Conservation (phyloP, 768 basidiomycete genomes). For the Glaciozyma antarctica region DNA sequence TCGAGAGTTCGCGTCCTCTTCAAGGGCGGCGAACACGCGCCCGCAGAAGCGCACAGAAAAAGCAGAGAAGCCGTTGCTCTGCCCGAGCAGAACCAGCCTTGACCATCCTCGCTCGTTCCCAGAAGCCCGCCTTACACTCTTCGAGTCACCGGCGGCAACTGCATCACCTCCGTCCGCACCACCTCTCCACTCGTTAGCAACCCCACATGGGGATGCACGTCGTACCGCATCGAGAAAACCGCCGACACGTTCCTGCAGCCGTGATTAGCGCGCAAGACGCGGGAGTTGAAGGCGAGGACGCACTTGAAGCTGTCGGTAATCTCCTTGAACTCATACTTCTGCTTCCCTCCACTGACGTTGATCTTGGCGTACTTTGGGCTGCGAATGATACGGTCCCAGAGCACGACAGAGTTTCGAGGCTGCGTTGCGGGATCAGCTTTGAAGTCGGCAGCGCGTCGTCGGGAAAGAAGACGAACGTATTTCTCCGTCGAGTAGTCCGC, state of each 20-base stretch:
- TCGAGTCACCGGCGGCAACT: slow-evolving; percentile 28
- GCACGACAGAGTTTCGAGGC: slow-evolving; percentile 59
- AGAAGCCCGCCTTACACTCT: neutral
- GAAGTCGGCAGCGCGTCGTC: neutral
- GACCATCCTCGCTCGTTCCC: neutral
- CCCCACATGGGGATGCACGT: slow-evolving; percentile 84
- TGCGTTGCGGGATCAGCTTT: neutral
- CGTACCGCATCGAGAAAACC: slow-evolving; percentile 72
- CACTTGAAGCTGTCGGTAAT: slow-evolving; percentile 64
- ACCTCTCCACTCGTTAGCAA: slow-evolving; percentile 68
- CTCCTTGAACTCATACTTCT: slow-evolving; percentile 78
- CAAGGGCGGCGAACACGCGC: too few relatives aligned
- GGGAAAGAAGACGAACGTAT: slow-evolving; percentile 50
- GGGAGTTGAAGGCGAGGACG: slow-evolving; percentile 36
- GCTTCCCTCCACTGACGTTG: slow-evolving; percentile 52
- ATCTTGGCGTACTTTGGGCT: slow-evolving; percentile 64
- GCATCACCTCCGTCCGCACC: slow-evolving; percentile 41
- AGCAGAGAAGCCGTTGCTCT: too few relatives aligned
- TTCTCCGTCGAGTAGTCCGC: slow-evolving; percentile 68
- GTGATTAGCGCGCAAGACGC: too few relatives aligned
- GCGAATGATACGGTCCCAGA: slow-evolving; percentile 88
- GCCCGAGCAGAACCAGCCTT: too few relatives aligned
- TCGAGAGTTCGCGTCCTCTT: too few relatives aligned
- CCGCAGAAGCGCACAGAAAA: too few relatives aligned
- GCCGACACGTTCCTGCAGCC: slow-evolving; percentile 43